Evolutionary conservation across 371 early-diverging fungal species (phyloP).

Genomic region (Mucor ambiguus): DNA sequence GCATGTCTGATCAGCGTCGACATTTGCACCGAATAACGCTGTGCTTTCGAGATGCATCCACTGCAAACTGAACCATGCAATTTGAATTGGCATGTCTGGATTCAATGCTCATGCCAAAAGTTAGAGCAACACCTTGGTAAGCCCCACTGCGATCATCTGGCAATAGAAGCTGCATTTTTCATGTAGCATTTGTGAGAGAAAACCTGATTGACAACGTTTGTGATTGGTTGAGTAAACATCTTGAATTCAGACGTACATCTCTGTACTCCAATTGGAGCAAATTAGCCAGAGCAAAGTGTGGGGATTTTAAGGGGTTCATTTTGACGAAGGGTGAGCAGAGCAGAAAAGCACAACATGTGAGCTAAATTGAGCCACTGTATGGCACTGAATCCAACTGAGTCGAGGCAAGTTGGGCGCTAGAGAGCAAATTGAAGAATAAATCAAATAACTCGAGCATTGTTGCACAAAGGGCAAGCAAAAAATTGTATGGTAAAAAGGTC

Average conservation of each 20-base stretch:
- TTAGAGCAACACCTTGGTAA: background rate
- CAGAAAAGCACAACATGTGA: background rate
- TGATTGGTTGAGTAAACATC: background rate
- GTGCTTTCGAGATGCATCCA: too few relatives aligned
- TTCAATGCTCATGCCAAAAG: background rate
- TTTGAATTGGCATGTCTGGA: background rate
- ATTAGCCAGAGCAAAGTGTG: background rate
- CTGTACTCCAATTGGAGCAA: constrained; percentile 2
- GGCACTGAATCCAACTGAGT: background rate
- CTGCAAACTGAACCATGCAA: background rate
- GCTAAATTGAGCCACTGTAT: background rate
- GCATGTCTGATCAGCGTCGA: background rate
- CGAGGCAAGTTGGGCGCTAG: background rate
- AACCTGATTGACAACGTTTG: background rate
- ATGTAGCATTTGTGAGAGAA: background rate
- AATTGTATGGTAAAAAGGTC: constrained; percentile 2
- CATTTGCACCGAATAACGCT: background rate
- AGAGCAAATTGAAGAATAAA: background rate
- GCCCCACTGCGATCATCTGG: background rate
- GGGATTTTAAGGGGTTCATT: background rate
- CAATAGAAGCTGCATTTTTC: too few relatives aligned
- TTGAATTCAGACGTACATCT: background rate
- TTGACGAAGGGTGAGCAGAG: background rate
- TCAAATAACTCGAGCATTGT: background rate
- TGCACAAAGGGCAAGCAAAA: background rate